Percentiles rank a stretch among this genome's conserved stretches.
Conservation (phyloP, 345 rosid genomes). For the Geranium rotundifolium region DNA sequence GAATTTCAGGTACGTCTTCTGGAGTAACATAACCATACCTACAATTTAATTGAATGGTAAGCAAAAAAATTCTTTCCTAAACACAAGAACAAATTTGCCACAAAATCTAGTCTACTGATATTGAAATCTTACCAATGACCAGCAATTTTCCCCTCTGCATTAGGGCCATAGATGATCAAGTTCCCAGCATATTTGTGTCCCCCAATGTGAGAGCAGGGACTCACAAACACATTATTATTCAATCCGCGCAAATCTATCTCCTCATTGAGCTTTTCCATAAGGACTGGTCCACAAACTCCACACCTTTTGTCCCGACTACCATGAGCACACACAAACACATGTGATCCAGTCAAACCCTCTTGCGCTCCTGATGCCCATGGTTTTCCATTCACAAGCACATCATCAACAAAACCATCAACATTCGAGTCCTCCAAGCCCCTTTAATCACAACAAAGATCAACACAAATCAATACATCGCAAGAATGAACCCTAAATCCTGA, state of each 20-base stretch:
- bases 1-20: slow-evolving; percentile 68
- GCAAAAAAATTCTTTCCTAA: background rate
- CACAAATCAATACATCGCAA: background rate
- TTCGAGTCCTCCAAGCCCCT: slow-evolving; percentile 61
- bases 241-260: slow-evolving; percentile 59
- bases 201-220: slow-evolving; percentile 84
- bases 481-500: background rate
- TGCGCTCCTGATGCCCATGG: slow-evolving; percentile 60
- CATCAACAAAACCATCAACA: slow-evolving; percentile 71
- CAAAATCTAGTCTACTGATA: background rate
- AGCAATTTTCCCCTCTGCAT: slow-evolving; percentile 41
- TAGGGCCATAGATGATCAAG: slow-evolving; percentile 59
- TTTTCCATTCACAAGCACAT: slow-evolving; percentile 71
- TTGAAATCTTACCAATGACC: slow-evolving; percentile 65
- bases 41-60: slow-evolving; percentile 11
- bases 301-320: slow-evolving; percentile 86
- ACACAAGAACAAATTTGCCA: background rate
- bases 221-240: slow-evolving; percentile 44
- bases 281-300: slow-evolving; percentile 91
- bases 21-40: slow-evolving; percentile 99
- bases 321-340: slow-evolving; percentile 87
- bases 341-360: slow-evolving; percentile 52
- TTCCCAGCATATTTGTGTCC: slow-evolving; percentile 99
- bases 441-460: slow-evolving; percentile 4
- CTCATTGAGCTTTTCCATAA: slow-evolving; percentile 56